These are phyloP conservation scores for Lithospermum erythrorhizon DNA, from an alignment of 257 asterid genomes.

Conservation along the genomic window DNA sequence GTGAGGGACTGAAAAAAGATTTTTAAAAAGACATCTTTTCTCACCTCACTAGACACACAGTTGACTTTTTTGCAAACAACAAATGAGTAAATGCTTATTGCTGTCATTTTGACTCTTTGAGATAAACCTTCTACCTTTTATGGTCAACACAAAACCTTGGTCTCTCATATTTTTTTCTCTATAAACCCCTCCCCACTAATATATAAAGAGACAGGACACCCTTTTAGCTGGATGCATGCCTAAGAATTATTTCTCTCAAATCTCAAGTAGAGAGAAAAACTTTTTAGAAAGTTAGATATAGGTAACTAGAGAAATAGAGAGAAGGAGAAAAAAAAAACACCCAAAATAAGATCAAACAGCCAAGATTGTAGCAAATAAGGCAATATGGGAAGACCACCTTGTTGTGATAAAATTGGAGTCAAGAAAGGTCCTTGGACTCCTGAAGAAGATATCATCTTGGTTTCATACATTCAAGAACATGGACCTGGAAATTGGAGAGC, in stretches of 20 bases:
- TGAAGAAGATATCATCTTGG: constrained; percentile 29
- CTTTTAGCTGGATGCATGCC: constrained; percentile 35
- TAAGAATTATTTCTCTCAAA: constrained; percentile 1
- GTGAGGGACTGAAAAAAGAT: constrained; percentile 12
- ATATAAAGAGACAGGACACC: constrained; percentile 22
- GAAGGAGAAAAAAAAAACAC: neutral
- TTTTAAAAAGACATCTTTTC: constrained; percentile 1
- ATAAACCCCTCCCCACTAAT: neutral
- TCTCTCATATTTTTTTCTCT: no score
- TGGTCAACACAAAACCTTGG: constrained; percentile 20
- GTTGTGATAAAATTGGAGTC: constrained; percentile 63
- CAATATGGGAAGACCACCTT: constrained; percentile 80
- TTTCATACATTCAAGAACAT: constrained; percentile 69
- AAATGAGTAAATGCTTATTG: constrained; percentile 49
- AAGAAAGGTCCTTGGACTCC: constrained; percentile 78
- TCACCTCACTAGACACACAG: constrained; percentile 14
- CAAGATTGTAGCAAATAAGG: neutral
- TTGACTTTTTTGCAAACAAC: constrained; percentile 41
- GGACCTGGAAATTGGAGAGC: constrained; percentile 85
- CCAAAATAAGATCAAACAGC: neutral
- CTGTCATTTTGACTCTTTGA: constrained; percentile 55
- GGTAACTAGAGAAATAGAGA: constrained; percentile 1
- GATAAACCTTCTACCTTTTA: constrained; percentile 15
- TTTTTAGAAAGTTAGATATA: no score
- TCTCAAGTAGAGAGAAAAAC: neutral